A percentile compares a stretch with the other conserved stretches of the same genome.
phyloP scores from a whole-genome alignment of 352 stramenopile genomes.

The Globisporangium perplexum region DNA sequence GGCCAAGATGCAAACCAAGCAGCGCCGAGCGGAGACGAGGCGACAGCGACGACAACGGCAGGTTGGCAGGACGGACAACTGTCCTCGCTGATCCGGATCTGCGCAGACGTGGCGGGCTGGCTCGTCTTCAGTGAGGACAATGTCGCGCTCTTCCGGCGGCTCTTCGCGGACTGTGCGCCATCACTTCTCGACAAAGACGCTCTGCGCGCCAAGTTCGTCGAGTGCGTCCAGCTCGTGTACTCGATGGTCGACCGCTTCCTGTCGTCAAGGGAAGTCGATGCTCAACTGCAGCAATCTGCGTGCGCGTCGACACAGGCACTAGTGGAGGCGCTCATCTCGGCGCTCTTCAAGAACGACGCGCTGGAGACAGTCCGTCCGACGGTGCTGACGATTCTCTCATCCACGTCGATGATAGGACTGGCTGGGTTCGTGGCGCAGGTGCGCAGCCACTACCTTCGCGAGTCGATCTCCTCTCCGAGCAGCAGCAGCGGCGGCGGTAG shows the following conservation, averaged over 20 bases:
- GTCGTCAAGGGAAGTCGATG: slow-evolving; percentile 4
- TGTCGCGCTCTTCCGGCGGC: slow-evolving; percentile 18
- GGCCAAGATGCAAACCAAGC: neutral
- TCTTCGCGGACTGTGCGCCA: slow-evolving; percentile 17
- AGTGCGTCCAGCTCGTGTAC: slow-evolving; percentile 20
- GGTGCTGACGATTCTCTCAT: slow-evolving; percentile 20
- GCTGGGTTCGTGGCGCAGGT: slow-evolving; percentile 31
- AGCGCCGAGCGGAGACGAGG: slow-evolving; percentile 3
- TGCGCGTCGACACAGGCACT: slow-evolving; percentile 15
- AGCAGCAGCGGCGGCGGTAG: neutral
- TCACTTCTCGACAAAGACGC: slow-evolving; percentile 26
- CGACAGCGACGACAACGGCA: neutral
- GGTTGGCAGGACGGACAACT: slow-evolving; percentile 5
- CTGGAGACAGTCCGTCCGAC: slow-evolving; percentile 22
- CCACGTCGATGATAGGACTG: slow-evolving; percentile 30
- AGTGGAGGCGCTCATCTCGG: slow-evolving; percentile 29
- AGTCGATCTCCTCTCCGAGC: neutral
- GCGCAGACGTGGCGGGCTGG: slow-evolving; percentile 21
- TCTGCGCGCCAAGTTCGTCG: slow-evolving; percentile 23
- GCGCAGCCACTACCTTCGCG: slow-evolving; percentile 20
- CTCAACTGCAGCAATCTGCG: slow-evolving; percentile 1
- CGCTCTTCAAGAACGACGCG: slow-evolving; percentile 28
- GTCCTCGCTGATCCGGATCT: slow-evolving; percentile 16
- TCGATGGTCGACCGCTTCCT: slow-evolving; percentile 22
- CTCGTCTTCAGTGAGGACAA: slow-evolving; percentile 25